Conservation (phyloP, 768 basidiomycete genomes). For the Hygrophorus pudorinus region DNA sequence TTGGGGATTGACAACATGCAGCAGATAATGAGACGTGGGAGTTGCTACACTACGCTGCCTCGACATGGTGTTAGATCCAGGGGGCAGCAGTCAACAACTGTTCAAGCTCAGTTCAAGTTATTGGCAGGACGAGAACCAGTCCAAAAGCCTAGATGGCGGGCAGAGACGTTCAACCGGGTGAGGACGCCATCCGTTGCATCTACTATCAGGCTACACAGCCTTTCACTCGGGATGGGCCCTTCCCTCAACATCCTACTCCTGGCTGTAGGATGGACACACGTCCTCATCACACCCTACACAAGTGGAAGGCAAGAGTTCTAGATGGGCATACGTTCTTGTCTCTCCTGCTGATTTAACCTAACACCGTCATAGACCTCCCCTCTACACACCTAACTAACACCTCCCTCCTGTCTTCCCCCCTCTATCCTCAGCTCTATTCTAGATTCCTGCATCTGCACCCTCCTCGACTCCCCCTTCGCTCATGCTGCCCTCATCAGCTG, state of each 20-base stretch:
- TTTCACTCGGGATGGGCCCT: neutral
- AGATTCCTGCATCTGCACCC: slow-evolving; percentile 38
- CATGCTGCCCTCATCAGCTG: slow-evolving; percentile 20
- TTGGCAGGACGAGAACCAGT: no score
- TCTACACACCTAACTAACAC: slow-evolving; percentile 50
- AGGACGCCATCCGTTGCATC: no score
- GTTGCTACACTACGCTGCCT: no score
- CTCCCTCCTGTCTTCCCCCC: slow-evolving; percentile 48
- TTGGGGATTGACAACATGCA: no score
- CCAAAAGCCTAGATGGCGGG: no score
- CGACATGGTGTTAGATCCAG: no score
- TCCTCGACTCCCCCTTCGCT: slow-evolving; percentile 39
- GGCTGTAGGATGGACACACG: slow-evolving; percentile 48
- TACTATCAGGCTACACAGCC: no score
- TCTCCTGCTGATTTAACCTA: neutral
- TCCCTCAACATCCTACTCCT: slow-evolving; percentile 42
- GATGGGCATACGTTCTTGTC: slow-evolving; percentile 70
- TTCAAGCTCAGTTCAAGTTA: no score
- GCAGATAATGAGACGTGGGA: no score
- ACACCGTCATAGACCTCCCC: slow-evolving; percentile 52
- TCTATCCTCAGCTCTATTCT: slow-evolving; percentile 38
- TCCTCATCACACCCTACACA: slow-evolving; percentile 82
- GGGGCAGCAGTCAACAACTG: no score
- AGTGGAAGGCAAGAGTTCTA: slow-evolving; percentile 86
- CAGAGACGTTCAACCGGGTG: no score